These are phyloP conservation scores for Euphorbia tirucalli DNA, from an alignment of 345 rosid genomes.

Conservation along the genomic window DNA sequence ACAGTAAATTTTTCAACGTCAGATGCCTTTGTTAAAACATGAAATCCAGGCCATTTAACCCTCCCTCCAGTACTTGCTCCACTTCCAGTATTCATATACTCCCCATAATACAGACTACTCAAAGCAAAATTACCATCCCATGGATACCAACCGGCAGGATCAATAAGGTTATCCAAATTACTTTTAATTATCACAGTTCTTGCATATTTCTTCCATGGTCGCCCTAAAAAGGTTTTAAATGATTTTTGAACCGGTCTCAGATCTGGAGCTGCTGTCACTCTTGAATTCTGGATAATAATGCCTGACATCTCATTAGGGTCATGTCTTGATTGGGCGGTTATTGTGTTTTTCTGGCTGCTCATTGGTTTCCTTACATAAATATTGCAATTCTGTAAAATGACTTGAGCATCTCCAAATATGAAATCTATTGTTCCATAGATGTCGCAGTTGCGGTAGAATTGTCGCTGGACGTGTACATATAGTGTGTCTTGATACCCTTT, in stretches of 20 bases:
- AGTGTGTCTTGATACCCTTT: constrained; percentile 91
- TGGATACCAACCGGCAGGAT: constrained; percentile 66
- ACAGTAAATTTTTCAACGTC: constrained; percentile 75
- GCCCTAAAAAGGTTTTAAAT: constrained; percentile 51
- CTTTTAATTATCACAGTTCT: constrained; percentile 71
- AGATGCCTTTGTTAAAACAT: constrained; percentile 16
- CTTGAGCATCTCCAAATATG: constrained; percentile 79
- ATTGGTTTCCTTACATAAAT: constrained; percentile 53
- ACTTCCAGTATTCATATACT: constrained; percentile 65
- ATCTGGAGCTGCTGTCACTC: constrained; percentile 47
- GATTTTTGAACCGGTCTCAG: constrained; percentile 36
- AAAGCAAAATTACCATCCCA: constrained; percentile 75
- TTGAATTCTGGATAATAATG: constrained; percentile 63
- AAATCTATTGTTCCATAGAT: constrained; percentile 76
- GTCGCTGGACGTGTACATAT: constrained; percentile 75
- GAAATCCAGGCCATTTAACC: constrained; percentile 76
- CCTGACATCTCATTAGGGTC: constrained; percentile 83
- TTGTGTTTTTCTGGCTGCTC: constrained; percentile 51
- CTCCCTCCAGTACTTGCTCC: constrained; percentile 62
- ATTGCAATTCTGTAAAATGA: constrained; percentile 58
- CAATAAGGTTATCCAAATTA: constrained; percentile 45
- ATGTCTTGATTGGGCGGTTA: constrained; percentile 71
- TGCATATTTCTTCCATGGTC: constrained; percentile 87
- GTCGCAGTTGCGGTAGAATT: constrained; percentile 77
- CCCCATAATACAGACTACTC: constrained; percentile 72